These are phyloP conservation scores for Zymoseptoria crescenta DNA, from an alignment of 2,329 filamentous ascomycete genomes.

Conservation along the genomic window DNA sequence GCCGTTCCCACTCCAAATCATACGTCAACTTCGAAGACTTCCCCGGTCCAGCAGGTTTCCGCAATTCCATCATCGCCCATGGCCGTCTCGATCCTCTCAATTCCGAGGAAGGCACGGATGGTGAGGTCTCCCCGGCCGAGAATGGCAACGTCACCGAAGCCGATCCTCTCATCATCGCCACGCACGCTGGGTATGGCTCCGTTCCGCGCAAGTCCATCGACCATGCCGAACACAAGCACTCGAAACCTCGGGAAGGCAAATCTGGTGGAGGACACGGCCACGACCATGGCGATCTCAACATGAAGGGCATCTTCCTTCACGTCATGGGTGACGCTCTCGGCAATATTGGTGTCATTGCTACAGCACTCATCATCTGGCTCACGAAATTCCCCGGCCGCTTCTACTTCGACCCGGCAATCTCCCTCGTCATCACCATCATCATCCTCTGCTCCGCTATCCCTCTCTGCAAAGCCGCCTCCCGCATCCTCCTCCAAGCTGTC, in stretches of 20 bases:
- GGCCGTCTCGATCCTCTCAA: conserved; percentile 53
- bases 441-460: conserved; percentile 67
- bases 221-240: conserved; percentile 63
- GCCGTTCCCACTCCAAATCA: conserved; percentile 48
- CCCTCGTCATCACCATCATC: conserved; percentile 81
- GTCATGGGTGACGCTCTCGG: conserved; percentile 76
- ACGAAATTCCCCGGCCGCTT: conserved; percentile 71
- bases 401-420: conserved; percentile 88
- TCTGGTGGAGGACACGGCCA: conserved; percentile 58
- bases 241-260: conserved; percentile 56
- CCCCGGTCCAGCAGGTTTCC: conserved; percentile 79
- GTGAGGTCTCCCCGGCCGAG: conserved; percentile 40
- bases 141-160: conserved; percentile 22
- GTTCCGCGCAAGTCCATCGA: conserved; percentile 27
- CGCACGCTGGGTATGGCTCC: conserved; percentile 22
- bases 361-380: conserved; percentile 84
- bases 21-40: conserved; percentile 58
- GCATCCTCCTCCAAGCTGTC: conserved; percentile 89
- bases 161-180: conserved; percentile 22
- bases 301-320: conserved; percentile 67
- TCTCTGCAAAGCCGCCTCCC: conserved; percentile 68
- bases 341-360: conserved; percentile 76
- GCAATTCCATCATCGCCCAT: conserved; percentile 88
- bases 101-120: conserved; percentile 50
- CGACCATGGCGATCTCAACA: conserved; percentile 83